Evolutionary conservation across 2,329 filamentous ascomycete species (phyloP).

Genomic region (Tolypocladium inflatum): DNA sequence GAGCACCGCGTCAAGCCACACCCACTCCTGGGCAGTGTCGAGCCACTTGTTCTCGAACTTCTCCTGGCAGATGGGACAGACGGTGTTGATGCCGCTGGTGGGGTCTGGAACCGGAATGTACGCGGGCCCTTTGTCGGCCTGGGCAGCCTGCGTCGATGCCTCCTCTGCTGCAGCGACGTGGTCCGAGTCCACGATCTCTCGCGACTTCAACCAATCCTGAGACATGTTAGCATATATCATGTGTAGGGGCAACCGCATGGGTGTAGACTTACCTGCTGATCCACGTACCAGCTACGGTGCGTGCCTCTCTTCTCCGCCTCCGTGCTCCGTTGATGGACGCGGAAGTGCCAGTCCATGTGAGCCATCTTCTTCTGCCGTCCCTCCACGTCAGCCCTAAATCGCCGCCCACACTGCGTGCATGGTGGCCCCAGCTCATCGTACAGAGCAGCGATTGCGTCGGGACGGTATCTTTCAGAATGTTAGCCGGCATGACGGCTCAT

Average conservation of each 20-base stretch:
- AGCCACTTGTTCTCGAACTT: conserved; percentile 89
- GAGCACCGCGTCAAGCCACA: conserved; percentile 83
- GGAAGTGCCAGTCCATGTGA: conserved; percentile 98
- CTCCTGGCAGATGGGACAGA: conserved; percentile 93
- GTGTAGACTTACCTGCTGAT: conserved; percentile 58
- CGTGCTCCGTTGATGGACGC: conserved; percentile 78
- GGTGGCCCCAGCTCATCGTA: conserved; percentile 79
- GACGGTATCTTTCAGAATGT: conserved; percentile 49
- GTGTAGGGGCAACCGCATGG: not conserved
- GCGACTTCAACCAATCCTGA: conserved; percentile 82
- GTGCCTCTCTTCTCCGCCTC: conserved; percentile 80
- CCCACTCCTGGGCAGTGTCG: conserved; percentile 89
- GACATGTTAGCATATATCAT: conserved; percentile 14
- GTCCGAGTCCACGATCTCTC: conserved; percentile 66
- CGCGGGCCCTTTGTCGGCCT: conserved; percentile 37
- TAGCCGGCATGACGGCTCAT: conserved; percentile 1
- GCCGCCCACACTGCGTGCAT: conserved; percentile 83
- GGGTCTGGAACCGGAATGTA: conserved; percentile 83
- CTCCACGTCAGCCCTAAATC: conserved; percentile 68
- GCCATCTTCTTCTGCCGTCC: conserved; percentile 79
- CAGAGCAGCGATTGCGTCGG: conserved; percentile 61
- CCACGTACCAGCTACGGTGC: conserved; percentile 90
- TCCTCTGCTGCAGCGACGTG: conserved; percentile 25
- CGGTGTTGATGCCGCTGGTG: conserved; percentile 59
- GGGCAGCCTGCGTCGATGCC: conserved; percentile 21